Evolutionary conservation across 2,329 filamentous ascomycete genomes (phyloP).

Genomic region (Alternaria consortialis): DNA sequence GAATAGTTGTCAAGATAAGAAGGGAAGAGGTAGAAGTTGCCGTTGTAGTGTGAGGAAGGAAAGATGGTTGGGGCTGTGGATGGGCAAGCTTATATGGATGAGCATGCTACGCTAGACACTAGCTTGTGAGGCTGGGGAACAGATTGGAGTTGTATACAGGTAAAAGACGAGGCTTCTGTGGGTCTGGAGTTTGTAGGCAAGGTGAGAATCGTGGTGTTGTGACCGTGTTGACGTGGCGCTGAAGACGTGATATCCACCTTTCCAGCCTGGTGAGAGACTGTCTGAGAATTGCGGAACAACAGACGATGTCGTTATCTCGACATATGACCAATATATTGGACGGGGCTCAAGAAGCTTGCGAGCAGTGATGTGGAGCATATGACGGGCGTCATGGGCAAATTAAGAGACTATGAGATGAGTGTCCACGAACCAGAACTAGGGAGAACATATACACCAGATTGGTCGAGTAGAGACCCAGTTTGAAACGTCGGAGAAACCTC

Average conservation of each 20-base stretch:
- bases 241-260: neutral
- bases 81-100: constrained; percentile 26
- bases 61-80: constrained; percentile 13
- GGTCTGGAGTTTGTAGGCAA: neutral
- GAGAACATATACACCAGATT: neutral
- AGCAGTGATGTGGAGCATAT: neutral
- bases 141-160: constrained; percentile 3
- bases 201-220: neutral
- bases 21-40: constrained; percentile 9
- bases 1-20: constrained; percentile 1
- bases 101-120: neutral
- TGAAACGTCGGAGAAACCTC: neutral
- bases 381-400: neutral
- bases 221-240: neutral
- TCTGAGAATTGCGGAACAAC: neutral
- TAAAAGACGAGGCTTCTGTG: constrained; percentile 14
- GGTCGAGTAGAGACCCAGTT: too few species aligned
- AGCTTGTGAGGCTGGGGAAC: constrained; percentile 1
- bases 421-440: neutral
- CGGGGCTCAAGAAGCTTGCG: too few species aligned
- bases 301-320: neutral
- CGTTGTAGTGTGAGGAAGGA: constrained; percentile 29
- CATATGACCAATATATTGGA: neutral
- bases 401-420: neutral
- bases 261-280: constrained; percentile 7